Percentiles rank a stretch among this genome's conserved stretches.
phyloP scores from a whole-genome alignment of 1,284 basidiomycete species.

The Sphaerobolus stellatus region DNA sequence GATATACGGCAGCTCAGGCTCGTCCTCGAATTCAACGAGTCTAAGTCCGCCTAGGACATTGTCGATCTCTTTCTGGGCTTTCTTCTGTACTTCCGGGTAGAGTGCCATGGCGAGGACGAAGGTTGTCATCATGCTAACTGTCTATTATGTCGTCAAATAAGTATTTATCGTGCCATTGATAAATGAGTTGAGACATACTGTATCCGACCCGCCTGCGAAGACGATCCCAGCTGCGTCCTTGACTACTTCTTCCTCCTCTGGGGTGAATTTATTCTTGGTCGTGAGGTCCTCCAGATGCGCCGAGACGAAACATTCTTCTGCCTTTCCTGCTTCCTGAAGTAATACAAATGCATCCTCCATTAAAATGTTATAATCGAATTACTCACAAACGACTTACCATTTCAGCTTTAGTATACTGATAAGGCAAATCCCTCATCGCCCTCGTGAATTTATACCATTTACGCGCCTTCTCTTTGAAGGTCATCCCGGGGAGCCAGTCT shows the following conservation, averaged over 20 bases:
- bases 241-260: not conserved
- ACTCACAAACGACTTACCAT: constrained; percentile 33
- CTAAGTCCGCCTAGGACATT: too few relatives aligned
- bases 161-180: not conserved
- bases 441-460: constrained; percentile 32
- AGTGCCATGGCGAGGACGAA: constrained; percentile 24
- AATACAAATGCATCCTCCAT: not conserved
- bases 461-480: constrained; percentile 43
- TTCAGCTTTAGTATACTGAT: constrained; percentile 38
- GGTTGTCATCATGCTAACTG: constrained; percentile 9
- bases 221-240: not conserved
- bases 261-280: not conserved
- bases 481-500: constrained; percentile 49
- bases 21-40: constrained; percentile 7
- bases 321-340: not conserved
- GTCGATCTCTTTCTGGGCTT: too few relatives aligned
- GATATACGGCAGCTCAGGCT: constrained; percentile 19
- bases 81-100: constrained; percentile 24
- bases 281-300: not conserved
- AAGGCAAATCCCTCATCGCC: constrained; percentile 37
- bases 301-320: not conserved
- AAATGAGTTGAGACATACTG: not conserved
- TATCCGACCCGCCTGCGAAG: not conserved
- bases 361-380: not conserved
- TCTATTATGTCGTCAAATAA: not conserved